These are phyloP conservation scores for Paradendryphiella salina DNA, from an alignment of 2,329 filamentous ascomycete genomes.

Conservation along the genomic window DNA sequence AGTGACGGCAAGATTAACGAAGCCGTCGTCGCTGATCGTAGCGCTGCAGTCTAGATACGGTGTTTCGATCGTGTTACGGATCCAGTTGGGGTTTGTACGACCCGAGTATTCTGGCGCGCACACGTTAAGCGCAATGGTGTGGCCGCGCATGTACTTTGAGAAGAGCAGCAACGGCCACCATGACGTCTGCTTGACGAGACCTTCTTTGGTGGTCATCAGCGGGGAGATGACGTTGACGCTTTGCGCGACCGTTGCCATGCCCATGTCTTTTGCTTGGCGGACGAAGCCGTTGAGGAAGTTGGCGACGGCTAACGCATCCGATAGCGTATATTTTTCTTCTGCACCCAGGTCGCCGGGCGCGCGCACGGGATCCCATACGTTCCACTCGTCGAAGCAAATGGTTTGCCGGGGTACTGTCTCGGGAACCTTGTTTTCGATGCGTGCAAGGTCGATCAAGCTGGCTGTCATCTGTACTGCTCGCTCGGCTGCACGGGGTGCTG, in stretches of 20 bases:
- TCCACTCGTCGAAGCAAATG: slow-evolving; percentile 86
- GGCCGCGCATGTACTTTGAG: slow-evolving; percentile 72
- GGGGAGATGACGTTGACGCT: slow-evolving; percentile 77
- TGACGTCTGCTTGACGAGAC: slow-evolving; percentile 70
- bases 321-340: slow-evolving; percentile 71
- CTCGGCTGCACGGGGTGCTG: slow-evolving; percentile 69
- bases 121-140: slow-evolving; percentile 68
- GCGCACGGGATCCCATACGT: slow-evolving; percentile 75
- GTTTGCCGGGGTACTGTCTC: slow-evolving; percentile 63
- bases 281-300: slow-evolving; percentile 78
- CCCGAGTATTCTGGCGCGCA: slow-evolving; percentile 66
- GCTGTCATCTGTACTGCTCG: slow-evolving; percentile 72
- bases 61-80: slow-evolving; percentile 66
- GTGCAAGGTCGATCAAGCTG: slow-evolving; percentile 71
- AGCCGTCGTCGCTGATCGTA: slow-evolving; percentile 61
- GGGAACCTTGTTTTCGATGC: slow-evolving; percentile 68
- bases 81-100: slow-evolving; percentile 66
- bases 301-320: slow-evolving; percentile 73
- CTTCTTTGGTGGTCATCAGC: slow-evolving; percentile 68
- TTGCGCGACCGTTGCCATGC: slow-evolving; percentile 80
- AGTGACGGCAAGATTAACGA: slow-evolving; percentile 69
- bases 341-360: slow-evolving; percentile 72
- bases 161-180: slow-evolving; percentile 76
- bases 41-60: slow-evolving; percentile 73
- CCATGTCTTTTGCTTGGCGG: slow-evolving; percentile 69